Conservation (phyloP, 306 rosid genomes). For the Vigna hirtella region DNA sequence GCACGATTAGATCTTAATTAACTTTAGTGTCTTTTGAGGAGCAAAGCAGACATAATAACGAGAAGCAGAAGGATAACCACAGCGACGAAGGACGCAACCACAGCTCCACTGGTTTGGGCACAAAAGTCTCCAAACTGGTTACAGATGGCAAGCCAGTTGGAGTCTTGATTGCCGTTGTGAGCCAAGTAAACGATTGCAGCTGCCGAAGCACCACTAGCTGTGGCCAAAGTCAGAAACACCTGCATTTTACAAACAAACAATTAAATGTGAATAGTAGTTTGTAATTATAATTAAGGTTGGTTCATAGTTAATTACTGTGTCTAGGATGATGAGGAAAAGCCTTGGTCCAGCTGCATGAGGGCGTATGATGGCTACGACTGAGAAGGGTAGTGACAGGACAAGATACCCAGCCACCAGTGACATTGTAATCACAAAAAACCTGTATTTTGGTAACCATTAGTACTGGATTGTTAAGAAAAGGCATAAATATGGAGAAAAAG, state of each 20-base stretch:
- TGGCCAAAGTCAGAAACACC: constrained; percentile 73
- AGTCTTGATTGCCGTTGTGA: constrained; percentile 75
- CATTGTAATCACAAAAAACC: constrained; percentile 88
- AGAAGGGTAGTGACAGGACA: constrained; percentile 83
- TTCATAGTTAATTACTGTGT: constrained; percentile 58
- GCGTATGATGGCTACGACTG: constrained; percentile 75
- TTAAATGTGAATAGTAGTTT: too few relatives aligned
- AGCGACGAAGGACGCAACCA: constrained; percentile 65
- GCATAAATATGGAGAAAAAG: not conserved
- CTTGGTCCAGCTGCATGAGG: constrained; percentile 72
- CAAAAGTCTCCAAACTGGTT: constrained; percentile 82
- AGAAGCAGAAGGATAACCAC: constrained; percentile 61
- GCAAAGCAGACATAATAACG: constrained; percentile 68
- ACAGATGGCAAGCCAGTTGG: constrained; percentile 92
- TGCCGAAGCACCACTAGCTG: constrained; percentile 75
- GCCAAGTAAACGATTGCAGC: constrained; percentile 85
- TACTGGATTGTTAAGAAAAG: not conserved
- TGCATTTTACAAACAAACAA: constrained; percentile 6
- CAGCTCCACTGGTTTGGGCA: constrained; percentile 69
- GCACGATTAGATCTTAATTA: constrained; percentile 15
- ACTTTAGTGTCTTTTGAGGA: constrained; percentile 49
- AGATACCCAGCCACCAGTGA: constrained; percentile 77
- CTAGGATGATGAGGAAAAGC: constrained; percentile 71
- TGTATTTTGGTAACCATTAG: constrained; percentile 46
- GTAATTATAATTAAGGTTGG: too few relatives aligned